These are phyloP conservation scores for Fusarium mundagurra DNA, from an alignment of 2,329 filamentous ascomycete genomes.

Conservation along the genomic window DNA sequence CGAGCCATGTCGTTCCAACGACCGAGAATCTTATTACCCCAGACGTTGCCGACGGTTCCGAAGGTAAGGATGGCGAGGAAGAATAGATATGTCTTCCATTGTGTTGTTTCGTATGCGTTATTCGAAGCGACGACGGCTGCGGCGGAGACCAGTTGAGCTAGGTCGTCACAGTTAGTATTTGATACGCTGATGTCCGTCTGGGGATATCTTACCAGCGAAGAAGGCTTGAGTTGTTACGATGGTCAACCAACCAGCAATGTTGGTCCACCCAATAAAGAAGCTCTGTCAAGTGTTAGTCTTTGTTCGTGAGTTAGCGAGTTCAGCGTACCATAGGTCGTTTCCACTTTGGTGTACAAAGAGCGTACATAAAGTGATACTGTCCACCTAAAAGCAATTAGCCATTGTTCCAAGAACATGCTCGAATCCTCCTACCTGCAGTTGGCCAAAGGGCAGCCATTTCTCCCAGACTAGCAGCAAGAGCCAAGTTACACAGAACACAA, in stretches of 20 bases:
- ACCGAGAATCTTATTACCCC: constrained; percentile 51
- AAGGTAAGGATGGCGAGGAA: constrained; percentile 46
- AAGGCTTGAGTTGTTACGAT: constrained; percentile 55
- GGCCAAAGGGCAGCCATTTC: constrained; percentile 57
- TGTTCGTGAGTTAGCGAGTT: accelerated
- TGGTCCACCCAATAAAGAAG: constrained; percentile 55
- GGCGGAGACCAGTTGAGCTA: constrained; percentile 56
- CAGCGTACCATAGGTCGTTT: constrained; percentile 44
- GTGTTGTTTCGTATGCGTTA: constrained; percentile 49
- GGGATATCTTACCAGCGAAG: constrained; percentile 49
- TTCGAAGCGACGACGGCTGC: constrained; percentile 53
- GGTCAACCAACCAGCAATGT: constrained; percentile 57
- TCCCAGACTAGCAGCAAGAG: constrained; percentile 54
- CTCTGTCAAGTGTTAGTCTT: constrained; percentile 42
- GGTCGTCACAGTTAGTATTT: background rate
- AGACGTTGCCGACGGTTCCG: constrained; percentile 45
- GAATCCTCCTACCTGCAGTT: constrained; percentile 47
- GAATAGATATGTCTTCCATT: constrained; percentile 55
- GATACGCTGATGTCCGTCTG: background rate
- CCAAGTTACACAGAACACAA: constrained; percentile 56
- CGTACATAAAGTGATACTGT: constrained; percentile 58
- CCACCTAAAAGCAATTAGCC: constrained; percentile 31
- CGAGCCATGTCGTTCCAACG: constrained; percentile 54
- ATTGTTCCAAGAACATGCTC: too few relatives aligned
- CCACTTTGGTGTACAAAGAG: constrained; percentile 50